These are phyloP conservation scores for Pythium chondricola DNA, from an alignment of 352 stramenopile genomes.

Conservation along the genomic window DNA sequence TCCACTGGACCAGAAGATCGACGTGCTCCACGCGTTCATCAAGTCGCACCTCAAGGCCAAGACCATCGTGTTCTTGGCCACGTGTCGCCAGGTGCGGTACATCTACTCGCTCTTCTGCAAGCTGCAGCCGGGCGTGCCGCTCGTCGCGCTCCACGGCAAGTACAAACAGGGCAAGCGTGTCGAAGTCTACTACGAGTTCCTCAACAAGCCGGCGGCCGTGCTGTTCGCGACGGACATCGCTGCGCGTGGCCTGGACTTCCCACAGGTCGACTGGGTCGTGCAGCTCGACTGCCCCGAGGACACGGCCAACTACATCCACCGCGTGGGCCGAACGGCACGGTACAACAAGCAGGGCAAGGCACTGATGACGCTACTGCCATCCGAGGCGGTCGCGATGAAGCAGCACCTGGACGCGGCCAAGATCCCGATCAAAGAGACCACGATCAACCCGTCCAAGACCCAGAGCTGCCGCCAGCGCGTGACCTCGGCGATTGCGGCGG, in stretches of 20 bases:
- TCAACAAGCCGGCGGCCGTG: constrained; percentile 89
- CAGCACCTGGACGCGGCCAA: constrained; percentile 86
- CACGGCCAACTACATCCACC: constrained; percentile 97
- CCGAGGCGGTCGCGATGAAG: constrained; percentile 87
- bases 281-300: constrained; percentile 98
- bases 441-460: constrained; percentile 96
- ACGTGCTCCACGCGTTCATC: constrained; percentile 98
- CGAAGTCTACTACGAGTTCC: constrained; percentile 99
- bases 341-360: constrained; percentile 94
- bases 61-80: constrained; percentile 98
- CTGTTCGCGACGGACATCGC: constrained; percentile 99
- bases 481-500: constrained; percentile 87
- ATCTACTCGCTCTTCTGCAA: constrained; percentile 95
- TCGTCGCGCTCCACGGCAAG: constrained; percentile 98
- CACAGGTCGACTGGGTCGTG: constrained; percentile 98
- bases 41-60: constrained; percentile 98
- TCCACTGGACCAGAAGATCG: constrained; percentile 93
- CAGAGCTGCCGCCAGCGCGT: constrained; percentile 90
- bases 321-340: constrained; percentile 93
- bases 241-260: constrained; percentile 97
- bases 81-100: constrained; percentile 95
- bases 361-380: constrained; percentile 89
- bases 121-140: constrained; percentile 94
- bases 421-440: constrained; percentile 95
- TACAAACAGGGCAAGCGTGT: constrained; percentile 97